A percentile compares a stretch with the other conserved stretches of the same genome.
Evolutionary conservation across 2,329 filamentous ascomycete species (phyloP).

Genomic region (Trichoderma pleuroti): DNA sequence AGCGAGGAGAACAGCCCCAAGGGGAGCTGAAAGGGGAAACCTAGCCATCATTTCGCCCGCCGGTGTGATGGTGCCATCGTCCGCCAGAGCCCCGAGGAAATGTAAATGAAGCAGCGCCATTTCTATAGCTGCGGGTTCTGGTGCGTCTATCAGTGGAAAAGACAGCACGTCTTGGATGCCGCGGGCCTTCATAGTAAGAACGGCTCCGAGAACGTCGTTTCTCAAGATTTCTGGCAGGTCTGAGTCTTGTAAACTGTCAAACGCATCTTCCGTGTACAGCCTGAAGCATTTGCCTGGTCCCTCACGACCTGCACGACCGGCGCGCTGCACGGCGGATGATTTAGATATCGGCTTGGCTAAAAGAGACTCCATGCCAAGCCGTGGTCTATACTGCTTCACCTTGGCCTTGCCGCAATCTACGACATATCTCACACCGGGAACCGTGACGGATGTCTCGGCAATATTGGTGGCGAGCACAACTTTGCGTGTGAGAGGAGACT

Average conservation of each 20-base stretch:
- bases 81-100: constrained; percentile 70
- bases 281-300: constrained; percentile 85
- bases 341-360: constrained; percentile 88
- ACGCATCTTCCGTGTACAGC: constrained; percentile 79
- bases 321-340: constrained; percentile 86
- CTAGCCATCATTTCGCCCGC: constrained; percentile 74
- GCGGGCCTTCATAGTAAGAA: constrained; percentile 90
- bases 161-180: constrained; percentile 76
- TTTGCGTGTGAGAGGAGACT: constrained; percentile 72
- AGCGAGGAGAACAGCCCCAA: constrained; percentile 79
- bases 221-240: constrained; percentile 87
- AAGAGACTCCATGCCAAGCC: constrained; percentile 84
- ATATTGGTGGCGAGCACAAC: constrained; percentile 94
- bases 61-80: constrained; percentile 68
- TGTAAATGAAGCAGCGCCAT: constrained; percentile 79
- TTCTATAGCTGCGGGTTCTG: constrained; percentile 72
- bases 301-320: constrained; percentile 90
- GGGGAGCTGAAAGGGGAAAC: constrained; percentile 76
- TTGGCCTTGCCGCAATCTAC: constrained; percentile 93
- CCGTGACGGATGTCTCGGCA: constrained; percentile 96
- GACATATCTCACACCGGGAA: constrained; percentile 87
- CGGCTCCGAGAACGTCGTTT: constrained; percentile 79
- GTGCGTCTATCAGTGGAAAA: constrained; percentile 83
- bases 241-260: constrained; percentile 63
- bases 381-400: constrained; percentile 82